Conservation (phyloP, 306 rosid genomes). For the Oemleria cerasiformis region DNA sequence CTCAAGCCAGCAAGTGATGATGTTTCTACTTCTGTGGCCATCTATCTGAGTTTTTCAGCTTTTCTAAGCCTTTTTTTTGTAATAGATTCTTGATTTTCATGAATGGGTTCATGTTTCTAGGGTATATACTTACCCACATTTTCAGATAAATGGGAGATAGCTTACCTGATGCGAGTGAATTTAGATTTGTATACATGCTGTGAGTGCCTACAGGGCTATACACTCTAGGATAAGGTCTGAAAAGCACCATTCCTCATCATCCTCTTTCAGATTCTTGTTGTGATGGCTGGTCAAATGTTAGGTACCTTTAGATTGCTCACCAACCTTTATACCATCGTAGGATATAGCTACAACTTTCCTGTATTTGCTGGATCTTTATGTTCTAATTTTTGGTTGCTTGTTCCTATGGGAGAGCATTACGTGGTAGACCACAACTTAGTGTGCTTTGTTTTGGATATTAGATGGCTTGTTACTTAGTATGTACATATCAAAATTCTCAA, state of each 20-base stretch:
- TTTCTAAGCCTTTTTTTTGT: constrained; percentile 43
- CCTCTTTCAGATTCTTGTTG: not conserved
- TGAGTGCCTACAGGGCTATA: constrained; percentile 18
- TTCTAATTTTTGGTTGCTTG: not conserved
- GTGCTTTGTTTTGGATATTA: not conserved
- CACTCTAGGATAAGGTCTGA: constrained; percentile 14
- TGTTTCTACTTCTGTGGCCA: constrained; percentile 52
- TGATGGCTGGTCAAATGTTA: not conserved
- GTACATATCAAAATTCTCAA: too few relatives aligned
- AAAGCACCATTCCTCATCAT: not conserved
- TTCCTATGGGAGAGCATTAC: constrained; percentile 1
- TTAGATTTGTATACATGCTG: constrained; percentile 17
- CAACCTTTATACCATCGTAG: not conserved
- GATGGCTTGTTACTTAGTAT: too few relatives aligned
- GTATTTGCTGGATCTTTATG: not conserved
- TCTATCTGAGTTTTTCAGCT: constrained; percentile 62
- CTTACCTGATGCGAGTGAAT: constrained; percentile 10
- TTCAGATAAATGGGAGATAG: constrained; percentile 26
- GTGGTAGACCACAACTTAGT: not conserved
- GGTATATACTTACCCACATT: constrained; percentile 17
- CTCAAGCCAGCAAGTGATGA: constrained; percentile 56
- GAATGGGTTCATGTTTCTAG: constrained; percentile 30
- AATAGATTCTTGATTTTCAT: constrained; percentile 19
- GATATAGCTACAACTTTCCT: not conserved
- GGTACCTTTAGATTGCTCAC: not conserved